Evolutionary conservation across 192 early-diverging fungal genomes (phyloP), one percentile per base, ranked within the genome.

Genomic region (Coemansia sp.): DNA sequence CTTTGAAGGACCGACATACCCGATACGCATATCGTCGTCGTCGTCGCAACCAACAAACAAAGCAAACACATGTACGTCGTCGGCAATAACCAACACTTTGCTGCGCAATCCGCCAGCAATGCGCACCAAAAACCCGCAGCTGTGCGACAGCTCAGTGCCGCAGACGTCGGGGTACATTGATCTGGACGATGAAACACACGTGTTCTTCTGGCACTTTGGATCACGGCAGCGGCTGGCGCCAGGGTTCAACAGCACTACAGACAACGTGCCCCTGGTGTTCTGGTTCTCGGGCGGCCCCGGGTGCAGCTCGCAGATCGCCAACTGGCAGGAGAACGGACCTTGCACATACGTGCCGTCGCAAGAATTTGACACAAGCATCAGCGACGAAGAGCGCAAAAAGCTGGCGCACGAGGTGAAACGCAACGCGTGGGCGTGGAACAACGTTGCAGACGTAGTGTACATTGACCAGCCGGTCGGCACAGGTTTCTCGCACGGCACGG

Each of bases 81-180:
- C 39, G 15, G 50, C 56, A 21, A 40, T 49, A 18, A 14, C 4
- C 4, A 53, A 23, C 48, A 53, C 45, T 13, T 45, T 34, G 2
- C 44, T 58, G 0, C 50, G 39, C 27, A 78, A 78, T 34, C 74
- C 76, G 9, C 74, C 74, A 15, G 45, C 65, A 1, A 78, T 93
- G 65, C 85, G 88, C 25, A 71, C 86, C 27, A 87, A 85, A 59
- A 62, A 82, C 53, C 88, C 88, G 22, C 58, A 60, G 23, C 80
- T 97, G 30, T 98, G 96, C 70, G 96, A 98, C 69, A 81, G 85
- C 21, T 71, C 82, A 24, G 95, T 95, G 51, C 88, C 90, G 62
- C 95, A 96, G 82, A 84, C 83, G 61, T 90, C 88, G 14, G 90
- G 88, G 37, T 89, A 91, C 64, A 51, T 91, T 13, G 86, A 89